Evolutionary conservation across 176 grass and related monocot species (phyloP).

Genomic region (Zizania latifolia): DNA sequence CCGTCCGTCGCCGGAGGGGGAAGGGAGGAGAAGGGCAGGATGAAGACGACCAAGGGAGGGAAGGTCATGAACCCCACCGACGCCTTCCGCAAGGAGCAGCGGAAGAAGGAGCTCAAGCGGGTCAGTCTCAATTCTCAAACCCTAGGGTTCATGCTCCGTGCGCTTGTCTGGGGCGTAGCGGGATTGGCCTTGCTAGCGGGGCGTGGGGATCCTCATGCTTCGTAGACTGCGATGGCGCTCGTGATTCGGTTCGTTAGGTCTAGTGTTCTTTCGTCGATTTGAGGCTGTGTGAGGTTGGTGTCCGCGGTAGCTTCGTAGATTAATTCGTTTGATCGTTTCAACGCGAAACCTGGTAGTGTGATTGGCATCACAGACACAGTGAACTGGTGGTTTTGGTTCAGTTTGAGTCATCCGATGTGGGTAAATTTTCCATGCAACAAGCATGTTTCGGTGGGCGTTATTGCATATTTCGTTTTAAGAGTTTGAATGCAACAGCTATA

Average conservation of each 20-base stretch:
- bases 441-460: background rate
- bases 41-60: constrained; percentile 99
- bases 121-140: constrained; percentile 35
- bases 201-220: background rate
- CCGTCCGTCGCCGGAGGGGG: background rate
- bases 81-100: constrained; percentile 86
- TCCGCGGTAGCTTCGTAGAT: background rate
- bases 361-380: background rate
- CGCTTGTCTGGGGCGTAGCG: background rate
- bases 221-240: background rate
- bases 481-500: background rate
- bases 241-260: background rate
- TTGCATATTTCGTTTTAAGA: background rate
- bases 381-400: background rate
- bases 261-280: background rate
- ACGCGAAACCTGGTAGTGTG: background rate
- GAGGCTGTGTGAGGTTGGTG: background rate
- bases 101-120: constrained; percentile 97
- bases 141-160: constrained; percentile 38
- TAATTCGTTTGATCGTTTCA: background rate
- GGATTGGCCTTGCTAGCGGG: no score
- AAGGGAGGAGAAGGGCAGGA: constrained; percentile 23
- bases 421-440: background rate
- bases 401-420: background rate
- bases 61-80: constrained; percentile 99